Evolutionary conservation across 305 asterid species (phyloP).

Genomic region (Ilex paraguariensis): DNA sequence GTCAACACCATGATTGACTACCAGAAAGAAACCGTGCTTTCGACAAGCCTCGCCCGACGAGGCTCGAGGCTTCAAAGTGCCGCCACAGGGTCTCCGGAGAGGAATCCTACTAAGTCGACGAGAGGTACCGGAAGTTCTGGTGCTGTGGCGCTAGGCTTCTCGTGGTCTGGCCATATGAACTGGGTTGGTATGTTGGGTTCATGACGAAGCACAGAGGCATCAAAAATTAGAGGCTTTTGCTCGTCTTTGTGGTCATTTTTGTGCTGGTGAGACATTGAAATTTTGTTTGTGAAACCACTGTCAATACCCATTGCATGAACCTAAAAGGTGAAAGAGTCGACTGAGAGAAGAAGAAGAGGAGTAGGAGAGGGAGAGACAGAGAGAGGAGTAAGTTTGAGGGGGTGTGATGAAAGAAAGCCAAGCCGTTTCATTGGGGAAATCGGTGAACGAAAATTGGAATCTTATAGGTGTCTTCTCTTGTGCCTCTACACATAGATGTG

Average conservation of each 20-base stretch:
- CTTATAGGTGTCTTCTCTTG: too few relatives aligned
- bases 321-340: too few relatives aligned
- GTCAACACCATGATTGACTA: slow-evolving; percentile 44
- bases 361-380: too few relatives aligned
- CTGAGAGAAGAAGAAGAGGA: too few relatives aligned
- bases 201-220: slow-evolving; percentile 10
- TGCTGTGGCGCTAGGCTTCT: slow-evolving; percentile 20
- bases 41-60: slow-evolving; percentile 20
- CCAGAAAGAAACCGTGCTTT: slow-evolving; percentile 49
- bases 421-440: too few relatives aligned
- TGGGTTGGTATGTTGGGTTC: slow-evolving; percentile 14
- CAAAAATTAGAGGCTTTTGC: slow-evolving; percentile 8
- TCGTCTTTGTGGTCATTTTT: not conserved
- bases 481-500: too few relatives aligned
- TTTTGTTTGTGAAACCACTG: too few relatives aligned
- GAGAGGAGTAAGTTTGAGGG: too few relatives aligned
- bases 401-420: too few relatives aligned
- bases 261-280: too few relatives aligned
- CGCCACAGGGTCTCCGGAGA: slow-evolving; percentile 30
- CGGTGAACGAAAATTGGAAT: too few relatives aligned
- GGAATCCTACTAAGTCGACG: slow-evolving; percentile 41
- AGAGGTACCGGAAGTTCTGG: slow-evolving; percentile 41
- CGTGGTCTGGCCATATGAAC: slow-evolving; percentile 30
- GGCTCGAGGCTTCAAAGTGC: slow-evolving; percentile 13
- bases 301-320: too few relatives aligned